Conservation (phyloP, 768 basidiomycete species). For the Tricholoma flavovirens region DNA sequence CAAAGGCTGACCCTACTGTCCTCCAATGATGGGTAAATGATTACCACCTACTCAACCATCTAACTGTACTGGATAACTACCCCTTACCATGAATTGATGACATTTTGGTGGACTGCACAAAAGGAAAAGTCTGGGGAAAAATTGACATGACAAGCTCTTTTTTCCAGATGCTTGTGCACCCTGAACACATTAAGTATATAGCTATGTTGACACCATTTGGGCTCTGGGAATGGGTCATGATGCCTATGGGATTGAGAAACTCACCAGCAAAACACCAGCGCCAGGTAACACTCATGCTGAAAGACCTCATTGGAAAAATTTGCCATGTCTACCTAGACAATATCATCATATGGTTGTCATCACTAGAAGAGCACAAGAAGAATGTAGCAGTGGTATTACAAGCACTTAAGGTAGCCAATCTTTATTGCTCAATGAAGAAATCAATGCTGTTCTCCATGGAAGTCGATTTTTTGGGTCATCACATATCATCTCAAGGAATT, state of each 20-base stretch:
- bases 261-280: too few species aligned
- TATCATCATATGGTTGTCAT: too few species aligned
- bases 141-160: neutral
- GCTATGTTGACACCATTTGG: neutral
- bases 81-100: neutral
- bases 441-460: neutral
- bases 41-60: neutral
- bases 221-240: neutral
- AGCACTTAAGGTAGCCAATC: neutral
- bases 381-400: neutral
- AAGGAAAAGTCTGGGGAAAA: too few species aligned
- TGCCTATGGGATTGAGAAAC: neutral
- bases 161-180: neutral
- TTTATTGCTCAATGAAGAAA: neutral
- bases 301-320: neutral
- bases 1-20: neutral
- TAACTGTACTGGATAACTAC: neutral
- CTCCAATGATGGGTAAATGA: neutral
- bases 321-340: neutral
- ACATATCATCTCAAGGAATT: neutral
- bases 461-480: neutral
- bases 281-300: neutral
- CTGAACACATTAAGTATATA: neutral
- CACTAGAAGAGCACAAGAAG: neutral
- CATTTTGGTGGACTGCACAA: slow-evolving; percentile 7